phyloP scores from a whole-genome alignment of 495 filamentous ascomycete species.

The Halenospora varia region DNA sequence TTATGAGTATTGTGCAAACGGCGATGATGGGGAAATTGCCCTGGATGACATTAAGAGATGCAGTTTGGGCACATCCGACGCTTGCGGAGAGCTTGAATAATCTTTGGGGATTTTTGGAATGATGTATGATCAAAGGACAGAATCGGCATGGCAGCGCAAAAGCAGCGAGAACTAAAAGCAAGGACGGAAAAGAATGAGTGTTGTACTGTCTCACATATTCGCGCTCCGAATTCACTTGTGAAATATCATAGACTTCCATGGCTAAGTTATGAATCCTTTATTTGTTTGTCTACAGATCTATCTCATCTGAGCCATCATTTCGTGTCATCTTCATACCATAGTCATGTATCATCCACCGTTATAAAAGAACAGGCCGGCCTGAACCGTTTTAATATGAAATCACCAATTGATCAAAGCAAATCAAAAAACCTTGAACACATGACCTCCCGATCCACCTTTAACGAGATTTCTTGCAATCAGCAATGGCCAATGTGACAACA shows the following conservation, averaged over 20 bases:
- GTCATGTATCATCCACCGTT: background rate
- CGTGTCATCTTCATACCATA: background rate
- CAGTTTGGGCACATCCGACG: conserved; percentile 46
- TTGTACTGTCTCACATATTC: too few species aligned
- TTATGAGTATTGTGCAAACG: conserved; percentile 48
- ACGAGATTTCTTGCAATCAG: background rate
- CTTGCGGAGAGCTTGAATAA: conserved; percentile 49
- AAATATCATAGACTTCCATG: too few species aligned
- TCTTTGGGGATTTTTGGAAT: conserved; percentile 38
- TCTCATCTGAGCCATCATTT: background rate
- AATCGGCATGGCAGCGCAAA: too few species aligned
- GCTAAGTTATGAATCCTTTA: too few species aligned
- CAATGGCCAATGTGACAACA: background rate
- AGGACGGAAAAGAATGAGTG: too few species aligned
- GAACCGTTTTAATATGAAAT: background rate
- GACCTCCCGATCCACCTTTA: background rate
- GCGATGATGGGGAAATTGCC: conserved; percentile 43
- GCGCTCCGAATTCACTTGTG: too few species aligned
- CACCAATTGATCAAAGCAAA: background rate
- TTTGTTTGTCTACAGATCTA: background rate
- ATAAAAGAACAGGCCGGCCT: background rate
- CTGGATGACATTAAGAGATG: conserved; percentile 37
- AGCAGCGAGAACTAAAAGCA: too few species aligned
- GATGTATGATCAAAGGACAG: too few species aligned
- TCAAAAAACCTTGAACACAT: background rate